A percentile compares a stretch with the other conserved stretches of the same genome.
phyloP scores from a whole-genome alignment of 495 filamentous ascomycete species.

The Neurospora terricola region DNA sequence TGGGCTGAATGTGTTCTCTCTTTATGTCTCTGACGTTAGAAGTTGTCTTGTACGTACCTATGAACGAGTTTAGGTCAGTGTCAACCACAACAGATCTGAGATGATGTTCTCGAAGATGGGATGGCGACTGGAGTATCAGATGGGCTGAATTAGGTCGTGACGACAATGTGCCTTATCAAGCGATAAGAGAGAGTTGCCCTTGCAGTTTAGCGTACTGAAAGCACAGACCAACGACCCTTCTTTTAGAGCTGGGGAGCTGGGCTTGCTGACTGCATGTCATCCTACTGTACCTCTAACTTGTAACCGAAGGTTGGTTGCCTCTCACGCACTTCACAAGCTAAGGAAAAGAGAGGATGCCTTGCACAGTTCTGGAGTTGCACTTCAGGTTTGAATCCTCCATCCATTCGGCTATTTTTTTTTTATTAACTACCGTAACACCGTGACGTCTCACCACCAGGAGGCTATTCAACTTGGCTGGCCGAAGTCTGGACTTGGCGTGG shows the following conservation, averaged over 20 bases:
- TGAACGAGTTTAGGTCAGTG: background rate
- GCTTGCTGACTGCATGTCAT: background rate
- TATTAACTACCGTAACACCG: background rate
- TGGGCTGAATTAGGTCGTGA: background rate
- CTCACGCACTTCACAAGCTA: background rate
- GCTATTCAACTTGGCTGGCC: background rate
- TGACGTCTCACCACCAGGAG: background rate
- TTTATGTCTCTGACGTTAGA: background rate
- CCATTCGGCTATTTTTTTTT: background rate
- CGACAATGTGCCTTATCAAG: background rate
- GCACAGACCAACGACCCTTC: background rate
- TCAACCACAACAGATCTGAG: background rate
- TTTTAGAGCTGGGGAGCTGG: background rate
- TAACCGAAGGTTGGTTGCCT: background rate
- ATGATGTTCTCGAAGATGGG: background rate
- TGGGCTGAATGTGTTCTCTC: background rate
- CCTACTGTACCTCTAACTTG: background rate
- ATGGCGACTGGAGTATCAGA: background rate
- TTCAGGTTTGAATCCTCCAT: background rate
- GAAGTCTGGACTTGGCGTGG: background rate
- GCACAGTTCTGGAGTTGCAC: background rate
- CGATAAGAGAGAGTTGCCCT: background rate
- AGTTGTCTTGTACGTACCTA: background rate
- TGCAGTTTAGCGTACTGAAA: background rate
- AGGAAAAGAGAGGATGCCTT: background rate